Evolutionary conservation across 2,329 filamentous ascomycete species (phyloP).

Genomic region (Fusarium gaditjirri): DNA sequence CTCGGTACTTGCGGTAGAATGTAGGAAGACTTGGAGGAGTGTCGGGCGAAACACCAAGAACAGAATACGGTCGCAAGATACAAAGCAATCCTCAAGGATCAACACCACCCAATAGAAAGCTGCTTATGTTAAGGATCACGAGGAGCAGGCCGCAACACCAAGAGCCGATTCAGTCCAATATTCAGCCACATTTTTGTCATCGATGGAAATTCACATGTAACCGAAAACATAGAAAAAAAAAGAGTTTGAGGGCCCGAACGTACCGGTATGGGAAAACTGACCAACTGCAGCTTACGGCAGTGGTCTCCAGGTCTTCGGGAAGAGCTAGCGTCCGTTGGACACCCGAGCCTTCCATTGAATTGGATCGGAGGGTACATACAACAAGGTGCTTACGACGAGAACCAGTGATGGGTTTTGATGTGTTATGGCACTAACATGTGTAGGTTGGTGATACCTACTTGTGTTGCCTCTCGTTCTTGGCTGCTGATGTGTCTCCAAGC

Average conservation of each 20-base stretch:
- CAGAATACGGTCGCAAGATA: not conserved
- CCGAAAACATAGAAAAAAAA: slow-evolving; percentile 23
- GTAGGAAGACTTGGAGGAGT: not conserved
- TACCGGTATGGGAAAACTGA: not conserved
- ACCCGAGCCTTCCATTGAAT: not conserved
- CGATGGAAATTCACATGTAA: slow-evolving; percentile 42
- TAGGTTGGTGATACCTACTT: slow-evolving; percentile 9
- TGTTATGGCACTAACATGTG: slow-evolving; percentile 13
- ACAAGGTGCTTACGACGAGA: slow-evolving; percentile 30
- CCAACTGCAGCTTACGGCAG: not conserved
- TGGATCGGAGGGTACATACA: slow-evolving; percentile 2
- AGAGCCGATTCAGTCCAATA: not conserved
- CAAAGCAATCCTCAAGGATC: not conserved
- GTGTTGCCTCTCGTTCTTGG: slow-evolving; percentile 6
- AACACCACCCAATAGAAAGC: not conserved
- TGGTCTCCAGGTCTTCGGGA: slow-evolving; percentile 20
- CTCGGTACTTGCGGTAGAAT: not conserved
- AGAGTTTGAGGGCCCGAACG: slow-evolving; percentile 5
- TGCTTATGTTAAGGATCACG: not conserved
- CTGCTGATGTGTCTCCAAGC: slow-evolving; percentile 19
- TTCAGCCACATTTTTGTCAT: slow-evolving; percentile 11
- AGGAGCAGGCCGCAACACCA: not conserved
- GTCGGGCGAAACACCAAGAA: slow-evolving; percentile 1
- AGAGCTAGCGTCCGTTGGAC: slow-evolving; percentile 17
- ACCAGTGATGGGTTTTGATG: not conserved